phyloP scores from a whole-genome alignment of 495 filamentous ascomycete species.

The Articulospora tetracladia region DNA sequence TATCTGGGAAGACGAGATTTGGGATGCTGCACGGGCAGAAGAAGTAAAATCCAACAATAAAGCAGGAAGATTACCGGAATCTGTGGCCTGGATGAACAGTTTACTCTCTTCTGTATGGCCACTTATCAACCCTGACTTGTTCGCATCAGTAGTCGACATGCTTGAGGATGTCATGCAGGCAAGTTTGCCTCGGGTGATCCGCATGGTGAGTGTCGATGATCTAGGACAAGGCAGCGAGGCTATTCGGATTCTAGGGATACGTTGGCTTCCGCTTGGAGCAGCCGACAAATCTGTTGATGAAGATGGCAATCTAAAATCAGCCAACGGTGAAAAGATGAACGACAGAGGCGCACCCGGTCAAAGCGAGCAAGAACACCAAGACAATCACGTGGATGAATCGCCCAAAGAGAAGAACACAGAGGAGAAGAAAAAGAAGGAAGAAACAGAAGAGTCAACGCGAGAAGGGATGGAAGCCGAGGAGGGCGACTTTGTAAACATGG shows the following conservation, averaged over 20 bases:
- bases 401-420: slow-evolving; percentile 26
- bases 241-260: slow-evolving; percentile 57
- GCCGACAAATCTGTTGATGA: slow-evolving; percentile 52
- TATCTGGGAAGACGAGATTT: slow-evolving; percentile 59
- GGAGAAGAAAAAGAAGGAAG: slow-evolving; percentile 26
- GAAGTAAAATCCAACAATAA: slow-evolving; percentile 34
- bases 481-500: slow-evolving; percentile 68
- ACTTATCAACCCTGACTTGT: slow-evolving; percentile 67
- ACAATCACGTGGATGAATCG: slow-evolving; percentile 31
- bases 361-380: slow-evolving; percentile 27
- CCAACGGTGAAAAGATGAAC: slow-evolving; percentile 31
- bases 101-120: slow-evolving; percentile 62
- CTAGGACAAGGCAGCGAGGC: slow-evolving; percentile 66
- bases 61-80: slow-evolving; percentile 48
- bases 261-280: slow-evolving; percentile 63
- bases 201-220: slow-evolving; percentile 67
- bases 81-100: slow-evolving; percentile 63
- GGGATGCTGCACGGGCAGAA: slow-evolving; percentile 51
- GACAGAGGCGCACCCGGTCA: slow-evolving; percentile 48
- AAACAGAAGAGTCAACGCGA: slow-evolving; percentile 44
- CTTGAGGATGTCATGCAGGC: slow-evolving; percentile 74
- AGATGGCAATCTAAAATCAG: slow-evolving; percentile 45
- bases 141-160: slow-evolving; percentile 57
- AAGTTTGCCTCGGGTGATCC: slow-evolving; percentile 55
- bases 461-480: slow-evolving; percentile 72